These are phyloP conservation scores for Olyra latifolia DNA, from an alignment of 176 grass and related monocot species.

Conservation along the genomic window DNA sequence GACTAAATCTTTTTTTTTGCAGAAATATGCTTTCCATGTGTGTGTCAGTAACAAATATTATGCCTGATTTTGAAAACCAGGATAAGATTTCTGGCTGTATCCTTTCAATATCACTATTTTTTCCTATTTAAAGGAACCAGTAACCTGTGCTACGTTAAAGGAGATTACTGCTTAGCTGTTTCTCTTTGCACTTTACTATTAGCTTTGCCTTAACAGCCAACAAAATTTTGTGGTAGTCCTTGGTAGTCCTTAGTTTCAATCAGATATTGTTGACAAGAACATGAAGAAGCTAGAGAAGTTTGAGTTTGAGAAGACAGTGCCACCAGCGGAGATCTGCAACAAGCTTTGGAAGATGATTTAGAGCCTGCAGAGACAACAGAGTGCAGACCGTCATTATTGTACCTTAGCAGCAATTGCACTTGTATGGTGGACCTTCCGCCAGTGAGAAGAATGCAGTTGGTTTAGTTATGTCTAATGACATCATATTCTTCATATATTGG, in stretches of 20 bases:
- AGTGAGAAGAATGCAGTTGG: background rate
- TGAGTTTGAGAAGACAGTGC: slow-evolving; percentile 42
- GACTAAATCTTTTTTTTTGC: slow-evolving; percentile 27
- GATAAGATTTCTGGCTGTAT: slow-evolving; percentile 87
- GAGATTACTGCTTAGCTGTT: background rate
- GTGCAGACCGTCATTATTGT: background rate
- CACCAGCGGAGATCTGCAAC: slow-evolving; percentile 48
- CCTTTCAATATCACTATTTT: slow-evolving; percentile 44
- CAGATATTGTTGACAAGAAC: slow-evolving; percentile 64
- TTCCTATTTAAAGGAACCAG: background rate
- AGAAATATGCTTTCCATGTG: slow-evolving; percentile 79
- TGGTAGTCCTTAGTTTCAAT: slow-evolving; percentile 41
- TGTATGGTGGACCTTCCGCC: slow-evolving; percentile 9
- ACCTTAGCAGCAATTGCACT: background rate
- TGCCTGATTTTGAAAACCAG: slow-evolving; percentile 66
- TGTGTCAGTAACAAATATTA: slow-evolving; percentile 65
- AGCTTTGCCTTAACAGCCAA: background rate
- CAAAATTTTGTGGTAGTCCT: slow-evolving; percentile 37
- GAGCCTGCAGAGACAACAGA: background rate
- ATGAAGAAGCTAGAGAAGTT: slow-evolving; percentile 60
- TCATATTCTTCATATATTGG: slow-evolving; percentile 5
- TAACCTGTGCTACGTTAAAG: background rate
- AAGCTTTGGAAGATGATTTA: slow-evolving; percentile 69
- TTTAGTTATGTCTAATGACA: slow-evolving; percentile 6
- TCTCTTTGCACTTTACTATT: slow-evolving; percentile 2